Evolutionary conservation across 257 asterid species (phyloP).

Genomic region (Salvia splendens): DNA sequence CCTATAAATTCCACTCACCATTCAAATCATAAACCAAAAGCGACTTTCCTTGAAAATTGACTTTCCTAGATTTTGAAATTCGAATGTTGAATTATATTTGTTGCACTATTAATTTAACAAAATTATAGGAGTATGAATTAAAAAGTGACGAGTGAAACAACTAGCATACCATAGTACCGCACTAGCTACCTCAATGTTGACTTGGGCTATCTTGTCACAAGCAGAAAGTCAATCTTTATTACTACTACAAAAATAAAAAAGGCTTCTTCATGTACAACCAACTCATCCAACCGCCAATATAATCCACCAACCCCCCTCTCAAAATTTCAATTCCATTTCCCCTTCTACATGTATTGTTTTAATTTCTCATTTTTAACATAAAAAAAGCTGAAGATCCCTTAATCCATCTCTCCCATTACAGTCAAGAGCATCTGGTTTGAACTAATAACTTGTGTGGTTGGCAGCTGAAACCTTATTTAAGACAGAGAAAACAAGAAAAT

Average conservation of each 20-base stretch:
- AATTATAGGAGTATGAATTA: neutral
- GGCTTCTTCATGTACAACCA: constrained; percentile 22
- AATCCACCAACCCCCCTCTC: neutral
- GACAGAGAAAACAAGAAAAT: constrained; percentile 29
- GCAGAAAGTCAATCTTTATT: constrained; percentile 46
- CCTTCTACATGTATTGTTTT: neutral
- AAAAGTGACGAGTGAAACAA: neutral
- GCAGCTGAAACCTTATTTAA: constrained; percentile 34
- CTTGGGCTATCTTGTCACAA: constrained; percentile 4
- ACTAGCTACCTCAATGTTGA: too few relatives aligned
- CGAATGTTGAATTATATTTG: too few relatives aligned
- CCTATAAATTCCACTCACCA: too few relatives aligned
- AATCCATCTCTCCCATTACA: constrained; percentile 2
- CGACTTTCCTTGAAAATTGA: too few relatives aligned
- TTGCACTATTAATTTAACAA: too few relatives aligned
- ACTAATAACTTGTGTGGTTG: constrained; percentile 21
- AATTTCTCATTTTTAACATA: constrained; percentile 9
- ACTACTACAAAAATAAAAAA: constrained; percentile 28
- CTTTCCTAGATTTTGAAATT: too few relatives aligned
- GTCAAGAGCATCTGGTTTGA: constrained; percentile 18
- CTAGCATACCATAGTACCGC: too few relatives aligned
- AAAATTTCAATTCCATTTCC: constrained; percentile 19
- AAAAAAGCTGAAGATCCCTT: too few relatives aligned
- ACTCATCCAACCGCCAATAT: constrained; percentile 2
- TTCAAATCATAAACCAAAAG: too few relatives aligned